Conservation (phyloP, 192 early-diverging fungal genomes). For the Dimargaris xerosporica region DNA sequence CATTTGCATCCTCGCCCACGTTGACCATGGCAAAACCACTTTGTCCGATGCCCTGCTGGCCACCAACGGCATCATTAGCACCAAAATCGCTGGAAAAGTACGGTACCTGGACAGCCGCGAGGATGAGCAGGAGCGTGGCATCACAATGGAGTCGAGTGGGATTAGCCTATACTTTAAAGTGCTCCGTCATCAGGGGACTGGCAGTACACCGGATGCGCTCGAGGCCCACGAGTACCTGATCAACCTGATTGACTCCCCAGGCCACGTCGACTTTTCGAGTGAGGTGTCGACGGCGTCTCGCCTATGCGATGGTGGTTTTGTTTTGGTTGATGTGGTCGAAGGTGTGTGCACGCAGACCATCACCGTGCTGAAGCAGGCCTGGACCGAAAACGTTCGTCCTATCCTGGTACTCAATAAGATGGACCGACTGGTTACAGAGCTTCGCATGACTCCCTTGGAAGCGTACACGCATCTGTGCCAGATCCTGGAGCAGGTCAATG, state of each 20-base stretch:
- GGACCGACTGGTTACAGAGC: slow-evolving; percentile 86
- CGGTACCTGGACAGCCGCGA: slow-evolving; percentile 91
- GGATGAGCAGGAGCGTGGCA: slow-evolving; percentile 96
- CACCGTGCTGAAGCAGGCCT: slow-evolving; percentile 89
- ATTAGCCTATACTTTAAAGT: slow-evolving; percentile 89
- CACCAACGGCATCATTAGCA: slow-evolving; percentile 97
- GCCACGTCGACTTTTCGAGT: slow-evolving; percentile 95
- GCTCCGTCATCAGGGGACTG: slow-evolving; percentile 1
- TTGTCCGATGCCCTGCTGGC: slow-evolving; percentile 87
- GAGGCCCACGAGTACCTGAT: slow-evolving; percentile 62
- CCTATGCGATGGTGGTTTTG: slow-evolving; percentile 86
- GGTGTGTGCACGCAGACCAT: slow-evolving; percentile 99
- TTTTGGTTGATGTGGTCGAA: slow-evolving; percentile 95
- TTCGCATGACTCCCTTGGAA: slow-evolving; percentile 80
- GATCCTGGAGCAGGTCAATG: slow-evolving; percentile 95
- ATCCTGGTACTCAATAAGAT: slow-evolving; percentile 98
- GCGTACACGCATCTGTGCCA: slow-evolving; percentile 85
- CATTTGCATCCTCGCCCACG: slow-evolving; percentile 96
- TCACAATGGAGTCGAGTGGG: slow-evolving; percentile 96
- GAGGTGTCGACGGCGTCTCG: slow-evolving; percentile 99
- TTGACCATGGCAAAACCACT: slow-evolving; percentile 98
- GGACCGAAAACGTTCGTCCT: slow-evolving; percentile 77
- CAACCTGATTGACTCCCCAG: slow-evolving; percentile 96
- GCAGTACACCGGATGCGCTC: not conserved
- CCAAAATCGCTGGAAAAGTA: slow-evolving; percentile 87